These are phyloP conservation scores for Imleria badia DNA, from an alignment of 768 basidiomycete genomes.

Conservation along the genomic window DNA sequence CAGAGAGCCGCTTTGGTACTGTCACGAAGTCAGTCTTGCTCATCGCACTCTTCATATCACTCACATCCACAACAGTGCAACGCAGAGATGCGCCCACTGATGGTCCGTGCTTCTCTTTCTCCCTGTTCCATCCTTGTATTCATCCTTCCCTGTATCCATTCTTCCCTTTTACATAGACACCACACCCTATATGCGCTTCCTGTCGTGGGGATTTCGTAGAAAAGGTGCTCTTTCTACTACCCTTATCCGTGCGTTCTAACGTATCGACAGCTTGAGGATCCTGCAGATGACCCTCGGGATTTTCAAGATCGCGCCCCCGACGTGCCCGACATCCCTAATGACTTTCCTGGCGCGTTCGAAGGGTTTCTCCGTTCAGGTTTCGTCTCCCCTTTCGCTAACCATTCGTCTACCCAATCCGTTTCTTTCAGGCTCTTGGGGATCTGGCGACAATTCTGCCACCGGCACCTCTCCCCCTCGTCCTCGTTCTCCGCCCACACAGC, in stretches of 20 bases:
- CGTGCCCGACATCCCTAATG: conserved; percentile 25
- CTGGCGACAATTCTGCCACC: neutral
- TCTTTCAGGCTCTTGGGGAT: conserved; percentile 9
- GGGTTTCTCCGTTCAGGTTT: conserved; percentile 46
- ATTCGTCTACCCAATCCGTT: neutral
- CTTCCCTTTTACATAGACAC: conserved; percentile 47
- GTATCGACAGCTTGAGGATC: conserved; percentile 64
- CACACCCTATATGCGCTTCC: conserved; percentile 80
- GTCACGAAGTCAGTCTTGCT: conserved; percentile 56
- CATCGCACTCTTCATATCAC: conserved; percentile 1
- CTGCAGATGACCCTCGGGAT: conserved; percentile 70
- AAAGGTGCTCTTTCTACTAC: conserved; percentile 39
- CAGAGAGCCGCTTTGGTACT: conserved; percentile 76
- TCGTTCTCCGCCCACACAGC: conserved; percentile 17
- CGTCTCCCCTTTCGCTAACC: conserved; percentile 4
- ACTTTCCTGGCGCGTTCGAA: conserved; percentile 43
- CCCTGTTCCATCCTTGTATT: too few relatives aligned
- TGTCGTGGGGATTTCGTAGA: conserved; percentile 85
- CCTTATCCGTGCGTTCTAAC: neutral
- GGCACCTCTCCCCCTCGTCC: conserved; percentile 6
- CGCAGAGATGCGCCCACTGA: conserved; percentile 85
- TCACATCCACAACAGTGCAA: conserved; percentile 56
- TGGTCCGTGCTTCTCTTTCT: conserved; percentile 49
- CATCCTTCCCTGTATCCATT: neutral
- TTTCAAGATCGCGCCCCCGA: conserved; percentile 46